These are phyloP conservation scores for Chrysosporium queenslandicum DNA, from an alignment of 2,329 filamentous ascomycete genomes.

Conservation along the genomic window DNA sequence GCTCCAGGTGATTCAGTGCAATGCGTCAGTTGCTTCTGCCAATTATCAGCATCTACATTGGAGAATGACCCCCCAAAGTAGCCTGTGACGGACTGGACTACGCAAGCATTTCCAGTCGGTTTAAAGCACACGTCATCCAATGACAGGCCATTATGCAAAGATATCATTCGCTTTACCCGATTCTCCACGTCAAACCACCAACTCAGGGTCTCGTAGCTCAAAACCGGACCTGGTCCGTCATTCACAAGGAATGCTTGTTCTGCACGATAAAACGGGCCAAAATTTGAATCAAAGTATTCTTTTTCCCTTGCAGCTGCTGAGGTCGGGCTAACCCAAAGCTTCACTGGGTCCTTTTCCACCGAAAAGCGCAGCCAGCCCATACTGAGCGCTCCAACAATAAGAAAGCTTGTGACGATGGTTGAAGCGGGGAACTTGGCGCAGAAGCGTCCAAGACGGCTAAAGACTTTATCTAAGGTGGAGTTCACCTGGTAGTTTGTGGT, in stretches of 20 bases:
- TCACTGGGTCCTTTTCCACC: conserved; percentile 82
- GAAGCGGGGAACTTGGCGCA: conserved; percentile 76
- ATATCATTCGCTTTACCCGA: conserved; percentile 62
- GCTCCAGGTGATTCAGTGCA: conserved; percentile 70
- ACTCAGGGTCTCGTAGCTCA: conserved; percentile 75
- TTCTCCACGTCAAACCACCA: conserved; percentile 95
- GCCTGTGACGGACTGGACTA: conserved; percentile 82
- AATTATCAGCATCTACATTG: conserved; percentile 53
- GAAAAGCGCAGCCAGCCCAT: conserved; percentile 80
- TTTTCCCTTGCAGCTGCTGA: conserved; percentile 89
- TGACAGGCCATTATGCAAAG: conserved; percentile 55
- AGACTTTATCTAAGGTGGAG: conserved; percentile 66
- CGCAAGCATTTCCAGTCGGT: conserved; percentile 77
- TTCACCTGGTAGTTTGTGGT: conserved; percentile 75
- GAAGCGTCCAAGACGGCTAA: conserved; percentile 66
- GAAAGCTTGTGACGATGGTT: conserved; percentile 66
- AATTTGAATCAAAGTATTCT: conserved; percentile 81
- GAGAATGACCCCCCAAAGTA: conserved; percentile 66
- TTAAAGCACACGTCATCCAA: conserved; percentile 89
- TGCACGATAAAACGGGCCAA: conserved; percentile 90
- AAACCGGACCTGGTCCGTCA: conserved; percentile 65
- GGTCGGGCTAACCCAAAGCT: conserved; percentile 91
- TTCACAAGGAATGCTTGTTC: conserved; percentile 93
- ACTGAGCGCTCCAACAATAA: conserved; percentile 68
- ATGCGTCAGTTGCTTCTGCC: conserved; percentile 60